Base-by-base conservation (phyloP, 164 flowering plant genomes). In the Buxus sempervirens region DNA sequence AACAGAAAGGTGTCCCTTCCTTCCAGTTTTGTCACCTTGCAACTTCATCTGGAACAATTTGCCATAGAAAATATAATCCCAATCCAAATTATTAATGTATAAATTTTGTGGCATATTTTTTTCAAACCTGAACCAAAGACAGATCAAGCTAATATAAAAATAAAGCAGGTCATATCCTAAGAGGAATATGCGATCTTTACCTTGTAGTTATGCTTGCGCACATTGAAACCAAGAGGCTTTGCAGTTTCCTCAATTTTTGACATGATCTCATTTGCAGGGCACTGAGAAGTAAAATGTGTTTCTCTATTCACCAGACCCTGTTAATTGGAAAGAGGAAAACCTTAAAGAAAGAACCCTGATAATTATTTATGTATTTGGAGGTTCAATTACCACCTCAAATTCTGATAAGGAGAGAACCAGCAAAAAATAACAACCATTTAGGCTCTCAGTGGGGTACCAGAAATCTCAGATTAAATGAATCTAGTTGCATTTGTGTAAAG, bases 201-300 rank as follows among this genome's bases (percentile, higher is more conserved):
- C 90, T 89, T 95, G 82, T 95, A 95, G 73, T 95, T 82, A 23
- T 76, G 74, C 78, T 90, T 95, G 79, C 69, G 82, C 70, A 91
- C 87, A 73, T 89, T 85, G 68, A 91, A 95, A n/a, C 97, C 98
- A 26, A 95, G 81, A 69, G 97, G 96, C 72, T 86, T 95, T 23
- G 97, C 98, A 78, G 98, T 81, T 88, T 90, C 92, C 82, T 95
- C 98, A 49, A 95, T 89, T 76, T 84, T 91, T 21, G 86, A 78
- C 78, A 95, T 75, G n/a, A 95, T 95, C 75, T 95, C 97, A 72
- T 88, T 85, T 57, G 98, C 81, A 69, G 96, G 86, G 64, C 78
- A 54, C 72, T 88, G 85, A 62, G 96, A 95, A 66, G 97, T 81
- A 78, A 95, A 91, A 28, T 85, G 71, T 9, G 97, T 91, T 81